A percentile compares a stretch with the other conserved stretches of the same genome.
These are phyloP conservation scores for Quercus agrifolia DNA, from an alignment of 306 rosid genomes.

Conservation along the genomic window DNA sequence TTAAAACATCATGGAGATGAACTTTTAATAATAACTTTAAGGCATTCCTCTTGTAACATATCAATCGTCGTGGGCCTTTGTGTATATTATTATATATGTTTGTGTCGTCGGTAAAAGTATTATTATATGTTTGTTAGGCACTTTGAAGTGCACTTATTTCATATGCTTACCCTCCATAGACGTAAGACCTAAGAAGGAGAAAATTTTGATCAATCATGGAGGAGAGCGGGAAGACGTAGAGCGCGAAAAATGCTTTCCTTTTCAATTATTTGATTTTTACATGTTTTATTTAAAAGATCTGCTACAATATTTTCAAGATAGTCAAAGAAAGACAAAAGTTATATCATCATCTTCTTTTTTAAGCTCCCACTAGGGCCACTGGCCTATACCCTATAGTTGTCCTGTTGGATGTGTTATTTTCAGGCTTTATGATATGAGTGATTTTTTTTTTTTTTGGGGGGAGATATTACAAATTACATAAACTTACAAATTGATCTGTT, in stretches of 20 bases:
- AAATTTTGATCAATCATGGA: not conserved
- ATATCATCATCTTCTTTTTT: not conserved
- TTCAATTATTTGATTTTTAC: no score
- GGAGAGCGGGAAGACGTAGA: not conserved
- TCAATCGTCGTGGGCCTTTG: not conserved
- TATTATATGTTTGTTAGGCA: not conserved
- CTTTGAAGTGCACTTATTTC: not conserved
- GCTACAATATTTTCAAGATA: not conserved
- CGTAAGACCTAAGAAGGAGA: not conserved
- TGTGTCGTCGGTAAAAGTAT: no score
- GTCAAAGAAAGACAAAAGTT: slow-evolving; percentile 22
- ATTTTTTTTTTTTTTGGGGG: no score
- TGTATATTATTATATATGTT: not conserved
- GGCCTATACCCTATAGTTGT: not conserved
- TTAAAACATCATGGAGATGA: not conserved
- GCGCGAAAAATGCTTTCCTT: no score
- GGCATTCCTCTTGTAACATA: not conserved
- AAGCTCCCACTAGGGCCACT: slow-evolving; percentile 3
- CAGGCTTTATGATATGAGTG: not conserved
- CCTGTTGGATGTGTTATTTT: no score
- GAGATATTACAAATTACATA: no score
- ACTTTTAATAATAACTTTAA: not conserved
- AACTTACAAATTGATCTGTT: no score
- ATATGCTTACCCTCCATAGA: not conserved
- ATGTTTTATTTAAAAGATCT: not conserved